These are phyloP conservation scores for Amoebophrya sp. DNA, from an alignment of 169 alveolate species.

Conservation along the genomic window DNA sequence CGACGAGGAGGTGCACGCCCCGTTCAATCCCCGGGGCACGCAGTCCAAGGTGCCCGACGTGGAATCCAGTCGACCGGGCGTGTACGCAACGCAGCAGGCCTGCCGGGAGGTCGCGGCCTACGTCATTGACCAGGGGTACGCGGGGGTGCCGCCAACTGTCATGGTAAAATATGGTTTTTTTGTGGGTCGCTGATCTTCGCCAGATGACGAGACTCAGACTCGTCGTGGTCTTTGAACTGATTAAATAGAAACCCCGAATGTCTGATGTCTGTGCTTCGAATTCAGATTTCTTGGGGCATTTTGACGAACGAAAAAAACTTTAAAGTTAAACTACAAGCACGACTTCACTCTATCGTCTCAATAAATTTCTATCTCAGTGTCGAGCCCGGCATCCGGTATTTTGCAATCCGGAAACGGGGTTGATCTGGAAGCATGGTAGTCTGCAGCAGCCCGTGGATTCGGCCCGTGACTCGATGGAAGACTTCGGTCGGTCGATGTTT, in stretches of 20 bases:
- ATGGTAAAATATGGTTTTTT: too few species aligned
- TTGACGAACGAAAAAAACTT: too few species aligned
- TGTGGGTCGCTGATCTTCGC: too few species aligned
- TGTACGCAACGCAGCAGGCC: background rate
- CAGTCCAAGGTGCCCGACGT: background rate
- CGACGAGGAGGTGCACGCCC: background rate
- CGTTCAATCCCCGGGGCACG: background rate
- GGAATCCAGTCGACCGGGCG: background rate
- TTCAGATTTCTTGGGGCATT: too few species aligned
- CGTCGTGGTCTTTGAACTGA: too few species aligned
- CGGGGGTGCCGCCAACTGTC: background rate
- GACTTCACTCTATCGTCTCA: too few species aligned
- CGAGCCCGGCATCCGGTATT: background rate
- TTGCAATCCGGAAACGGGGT: background rate
- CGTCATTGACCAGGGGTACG: background rate
- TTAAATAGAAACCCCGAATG: too few species aligned
- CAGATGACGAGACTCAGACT: too few species aligned
- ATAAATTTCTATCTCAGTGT: too few species aligned
- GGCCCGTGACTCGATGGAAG: background rate
- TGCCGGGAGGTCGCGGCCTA: background rate
- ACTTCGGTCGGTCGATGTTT: background rate
- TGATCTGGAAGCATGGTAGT: background rate
- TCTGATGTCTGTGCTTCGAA: too few species aligned
- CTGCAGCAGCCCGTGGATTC: background rate
- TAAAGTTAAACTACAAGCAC: too few species aligned